Base-by-base conservation (phyloP, 352 stramenopile species). In the Paralagenidium karlingii region DNA sequence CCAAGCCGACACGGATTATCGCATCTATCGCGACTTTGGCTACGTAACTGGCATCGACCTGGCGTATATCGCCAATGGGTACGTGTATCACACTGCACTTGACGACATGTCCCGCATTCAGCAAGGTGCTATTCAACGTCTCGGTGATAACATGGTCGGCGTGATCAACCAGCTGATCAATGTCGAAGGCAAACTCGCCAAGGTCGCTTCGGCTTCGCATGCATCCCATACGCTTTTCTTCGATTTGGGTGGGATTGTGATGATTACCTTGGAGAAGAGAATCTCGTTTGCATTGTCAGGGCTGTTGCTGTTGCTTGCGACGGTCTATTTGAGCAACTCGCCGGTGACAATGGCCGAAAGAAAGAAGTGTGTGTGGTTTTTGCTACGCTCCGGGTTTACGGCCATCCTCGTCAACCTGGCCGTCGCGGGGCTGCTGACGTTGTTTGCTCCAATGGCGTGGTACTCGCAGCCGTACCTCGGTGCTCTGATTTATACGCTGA, bases 41-140 rank as follows among this genome's bases (percentile, higher is more conserved):
- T 61, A 58, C 22, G 61, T 87, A n/a, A 64, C 74, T 10, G 74
- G 74, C 15, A 87, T 87, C 69, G 74, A 87, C 40, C 84, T 87
- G 49, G 74, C 74, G 2, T 87, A 82, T 43, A 78, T 87, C 24
- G 61, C 68, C 9, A 87, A 87, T 25, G 74, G 74, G 5, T 87
- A 87, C 44, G 74, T 87, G 12, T 87, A 87, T 45, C 74, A 87
- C 56, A 87, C 74, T 7, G 48, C 34, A 15, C 29, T 87, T 11
- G 74, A 87, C 33, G 74, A 82, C 44, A 56, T 80, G 5, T 79
- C 69, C 3, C 67, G 65, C 5, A 87, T 87, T 43, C 69, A 84
- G 38, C 61, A 46, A 12, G 74, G 74, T 5, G 53, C 69, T 0
- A 43, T 87, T 21, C 74, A 87, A 42, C 67, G 69, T 18, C 57